A percentile compares a stretch with the other conserved stretches of the same genome.
phyloP scores from a whole-genome alignment of 805 yeast genomes.

The Wickerhamomyces sydowiorum region DNA sequence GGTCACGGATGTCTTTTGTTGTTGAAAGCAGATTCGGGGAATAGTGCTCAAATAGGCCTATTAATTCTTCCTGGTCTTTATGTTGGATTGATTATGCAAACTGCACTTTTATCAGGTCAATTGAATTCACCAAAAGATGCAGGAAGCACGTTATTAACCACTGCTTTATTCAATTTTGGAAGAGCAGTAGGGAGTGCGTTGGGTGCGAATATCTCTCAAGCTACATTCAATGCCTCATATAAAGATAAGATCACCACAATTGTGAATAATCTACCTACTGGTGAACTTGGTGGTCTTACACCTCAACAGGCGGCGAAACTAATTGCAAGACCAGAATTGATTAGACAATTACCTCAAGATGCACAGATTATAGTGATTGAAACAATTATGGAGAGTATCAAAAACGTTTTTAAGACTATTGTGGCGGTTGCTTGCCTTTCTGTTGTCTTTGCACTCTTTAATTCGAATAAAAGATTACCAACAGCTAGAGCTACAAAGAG shows the following conservation, averaged over 20 bases:
- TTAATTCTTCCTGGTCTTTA: slow-evolving; percentile 32
- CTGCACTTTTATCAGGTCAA: slow-evolving; percentile 26
- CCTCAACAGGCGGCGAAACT: background rate
- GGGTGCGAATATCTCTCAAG: slow-evolving; percentile 32
- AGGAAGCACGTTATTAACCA: slow-evolving; percentile 41
- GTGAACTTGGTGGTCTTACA: too few species aligned
- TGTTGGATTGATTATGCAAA: slow-evolving; percentile 30
- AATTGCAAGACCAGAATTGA: background rate
- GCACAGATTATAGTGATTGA: slow-evolving; percentile 11
- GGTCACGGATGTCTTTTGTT: slow-evolving; percentile 31
- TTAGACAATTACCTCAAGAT: slow-evolving; percentile 2
- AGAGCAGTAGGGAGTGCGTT: slow-evolving; percentile 39
- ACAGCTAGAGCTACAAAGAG: slow-evolving; percentile 6
- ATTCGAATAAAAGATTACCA: slow-evolving; percentile 39
- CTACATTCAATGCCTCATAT: slow-evolving; percentile 28
- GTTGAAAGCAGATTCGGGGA: slow-evolving; percentile 24
- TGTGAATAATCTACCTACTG: background rate
- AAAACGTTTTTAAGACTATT: slow-evolving; percentile 34
- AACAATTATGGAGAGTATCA: slow-evolving; percentile 30
- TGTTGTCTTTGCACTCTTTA: slow-evolving; percentile 28
- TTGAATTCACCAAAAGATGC: slow-evolving; percentile 40
- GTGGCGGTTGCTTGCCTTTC: slow-evolving; percentile 31
- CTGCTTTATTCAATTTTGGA: slow-evolving; percentile 35
- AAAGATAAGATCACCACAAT: slow-evolving; percentile 13
- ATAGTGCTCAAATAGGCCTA: slow-evolving; percentile 27